Conservation (phyloP, 2,329 filamentous ascomycete species). For the Fusarium verrucosum region DNA sequence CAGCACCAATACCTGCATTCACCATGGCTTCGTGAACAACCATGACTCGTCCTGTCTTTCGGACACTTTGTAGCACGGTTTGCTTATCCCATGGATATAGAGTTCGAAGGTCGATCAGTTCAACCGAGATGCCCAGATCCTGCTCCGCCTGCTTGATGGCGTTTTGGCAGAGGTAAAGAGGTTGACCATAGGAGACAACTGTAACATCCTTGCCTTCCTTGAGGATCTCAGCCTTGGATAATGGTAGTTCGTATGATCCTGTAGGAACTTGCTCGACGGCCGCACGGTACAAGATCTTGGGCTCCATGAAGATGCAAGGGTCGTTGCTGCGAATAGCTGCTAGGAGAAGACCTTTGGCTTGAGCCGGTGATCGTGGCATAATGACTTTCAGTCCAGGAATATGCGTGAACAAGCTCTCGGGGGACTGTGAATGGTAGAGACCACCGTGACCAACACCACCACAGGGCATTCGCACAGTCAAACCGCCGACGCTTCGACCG, state of each 20-base stretch:
- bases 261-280: conserved; percentile 91
- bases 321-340: conserved; percentile 82
- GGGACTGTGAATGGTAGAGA: conserved; percentile 88
- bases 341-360: conserved; percentile 88
- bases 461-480: conserved; percentile 90
- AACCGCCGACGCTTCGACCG: conserved; percentile 72
- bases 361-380: conserved; percentile 83
- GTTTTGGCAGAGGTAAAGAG: conserved; percentile 81
- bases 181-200: conserved; percentile 88
- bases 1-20: conserved; percentile 88
- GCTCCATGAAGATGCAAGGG: conserved; percentile 92
- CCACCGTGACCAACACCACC: conserved; percentile 90
- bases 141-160: conserved; percentile 80
- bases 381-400: conserved; percentile 86
- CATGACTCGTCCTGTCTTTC: conserved; percentile 85
- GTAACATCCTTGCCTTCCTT: conserved; percentile 84
- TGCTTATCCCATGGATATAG: conserved; percentile 92
- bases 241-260: conserved; percentile 80
- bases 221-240: conserved; percentile 85
- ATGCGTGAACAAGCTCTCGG: conserved; percentile 88
- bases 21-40: conserved; percentile 94
- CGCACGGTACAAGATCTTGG: conserved; percentile 90
- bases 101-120: conserved; percentile 88
- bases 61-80: conserved; percentile 81
- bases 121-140: conserved; percentile 78